A percentile compares a stretch with the other conserved stretches of the same genome.
Evolutionary conservation across 495 filamentous ascomycete genomes (phyloP).

Genomic region (Aspergillus biplanus): DNA sequence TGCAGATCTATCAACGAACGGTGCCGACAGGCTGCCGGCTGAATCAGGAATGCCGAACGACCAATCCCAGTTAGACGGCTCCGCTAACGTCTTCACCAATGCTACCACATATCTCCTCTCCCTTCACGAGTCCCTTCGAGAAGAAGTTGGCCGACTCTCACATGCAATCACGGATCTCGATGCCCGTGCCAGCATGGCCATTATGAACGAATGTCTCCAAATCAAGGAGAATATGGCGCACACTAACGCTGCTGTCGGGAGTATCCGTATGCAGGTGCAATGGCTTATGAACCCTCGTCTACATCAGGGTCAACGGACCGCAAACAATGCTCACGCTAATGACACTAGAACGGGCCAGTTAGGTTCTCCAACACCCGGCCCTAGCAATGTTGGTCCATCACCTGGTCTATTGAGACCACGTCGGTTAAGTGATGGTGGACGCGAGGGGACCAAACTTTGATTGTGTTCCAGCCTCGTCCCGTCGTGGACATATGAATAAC

Average conservation of each 20-base stretch:
- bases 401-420: conserved; percentile 37
- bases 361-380: conserved; percentile 30
- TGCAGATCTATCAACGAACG: not conserved
- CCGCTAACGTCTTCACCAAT: conserved; percentile 38
- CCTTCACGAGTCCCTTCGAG: conserved; percentile 68
- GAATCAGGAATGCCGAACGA: not conserved
- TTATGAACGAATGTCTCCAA: conserved; percentile 69
- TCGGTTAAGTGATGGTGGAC: conserved; percentile 48
- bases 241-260: conserved; percentile 64
- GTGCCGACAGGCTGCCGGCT: not conserved
- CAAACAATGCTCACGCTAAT: conserved; percentile 24
- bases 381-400: conserved; percentile 33
- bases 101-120: conserved; percentile 64
- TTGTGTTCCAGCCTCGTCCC: not conserved
- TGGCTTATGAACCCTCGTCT: conserved; percentile 68
- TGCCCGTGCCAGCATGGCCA: conserved; percentile 65
- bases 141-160: conserved; percentile 62
- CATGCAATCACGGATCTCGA: conserved; percentile 65
- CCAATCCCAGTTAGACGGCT: conserved; percentile 22
- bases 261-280: conserved; percentile 68
- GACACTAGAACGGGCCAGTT: conserved; percentile 23
- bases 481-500: not conserved
- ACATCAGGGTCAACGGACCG: conserved; percentile 44
- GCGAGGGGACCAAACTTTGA: conserved; percentile 50
- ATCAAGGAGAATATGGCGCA: conserved; percentile 70